Evolutionary conservation across 2,329 filamentous ascomycete species (phyloP).

Genomic region (Fusarium scirpi): DNA sequence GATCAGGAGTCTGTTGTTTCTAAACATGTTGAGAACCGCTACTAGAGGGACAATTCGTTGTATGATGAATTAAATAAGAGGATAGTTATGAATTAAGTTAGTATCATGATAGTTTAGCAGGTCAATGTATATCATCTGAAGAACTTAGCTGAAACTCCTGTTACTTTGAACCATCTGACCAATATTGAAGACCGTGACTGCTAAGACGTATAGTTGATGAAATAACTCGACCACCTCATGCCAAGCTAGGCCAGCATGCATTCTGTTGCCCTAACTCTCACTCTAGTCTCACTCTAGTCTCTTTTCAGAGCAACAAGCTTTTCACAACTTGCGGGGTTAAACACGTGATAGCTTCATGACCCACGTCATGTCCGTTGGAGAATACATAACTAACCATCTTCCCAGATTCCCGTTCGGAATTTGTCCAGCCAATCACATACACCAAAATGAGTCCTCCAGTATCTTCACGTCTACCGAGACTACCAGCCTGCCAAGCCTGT

Average conservation of each 20-base stretch:
- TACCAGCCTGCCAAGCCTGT: slow-evolving; percentile 28
- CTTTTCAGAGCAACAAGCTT: background rate
- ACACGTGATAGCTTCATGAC: slow-evolving; percentile 4
- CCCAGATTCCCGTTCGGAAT: background rate
- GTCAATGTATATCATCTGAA: background rate
- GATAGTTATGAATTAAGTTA: no score
- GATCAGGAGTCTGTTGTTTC: slow-evolving; percentile 17
- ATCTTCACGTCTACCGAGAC: slow-evolving; percentile 1
- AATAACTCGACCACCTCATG: background rate
- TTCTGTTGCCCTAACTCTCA: background rate
- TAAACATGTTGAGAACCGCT: slow-evolving; percentile 13
- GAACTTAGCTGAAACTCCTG: no score
- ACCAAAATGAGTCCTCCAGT: background rate
- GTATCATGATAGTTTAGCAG: rapidly evolving
- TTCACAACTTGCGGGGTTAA: background rate
- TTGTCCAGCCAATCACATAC: rapidly evolving
- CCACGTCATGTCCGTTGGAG: background rate
- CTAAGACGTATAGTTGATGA: no score
- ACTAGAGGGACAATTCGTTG: rapidly evolving
- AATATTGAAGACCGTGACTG: no score
- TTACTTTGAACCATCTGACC: no score
- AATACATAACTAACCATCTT: background rate
- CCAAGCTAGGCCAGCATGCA: no score
- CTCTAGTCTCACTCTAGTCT: background rate
- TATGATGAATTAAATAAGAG: no score